Conservation (phyloP, 1,139 yeast species). For the Lodderomyces margitis region DNA sequence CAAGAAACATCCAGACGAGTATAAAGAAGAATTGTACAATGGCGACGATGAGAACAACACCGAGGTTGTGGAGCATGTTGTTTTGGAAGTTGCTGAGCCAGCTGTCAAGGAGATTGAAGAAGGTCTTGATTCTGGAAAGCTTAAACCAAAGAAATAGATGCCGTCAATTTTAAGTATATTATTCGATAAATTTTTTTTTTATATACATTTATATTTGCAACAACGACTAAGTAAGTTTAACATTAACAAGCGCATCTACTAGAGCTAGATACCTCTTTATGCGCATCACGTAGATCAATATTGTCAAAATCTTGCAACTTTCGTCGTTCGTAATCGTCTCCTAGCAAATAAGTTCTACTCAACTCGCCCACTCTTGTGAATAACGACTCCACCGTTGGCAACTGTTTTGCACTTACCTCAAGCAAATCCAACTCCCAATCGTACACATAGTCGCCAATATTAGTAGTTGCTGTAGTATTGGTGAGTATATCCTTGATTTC, state of each 20-base stretch:
- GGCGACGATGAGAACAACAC: slow-evolving; percentile 50
- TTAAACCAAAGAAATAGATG: slow-evolving; percentile 7
- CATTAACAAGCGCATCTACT: neutral
- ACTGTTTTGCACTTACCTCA: slow-evolving; percentile 45
- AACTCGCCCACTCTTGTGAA: slow-evolving; percentile 46
- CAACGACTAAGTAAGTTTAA: neutral
- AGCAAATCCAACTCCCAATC: slow-evolving; percentile 44
- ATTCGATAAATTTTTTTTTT: neutral
- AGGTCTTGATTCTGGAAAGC: slow-evolving; percentile 9
- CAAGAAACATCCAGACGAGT: slow-evolving; percentile 89
- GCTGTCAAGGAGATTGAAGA: slow-evolving; percentile 14
- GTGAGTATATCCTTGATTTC: slow-evolving; percentile 41
- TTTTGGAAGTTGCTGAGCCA: slow-evolving; percentile 14
- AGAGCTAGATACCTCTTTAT: slow-evolving; percentile 16
- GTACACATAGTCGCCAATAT: slow-evolving; percentile 32
- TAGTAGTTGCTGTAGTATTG: slow-evolving; percentile 20
- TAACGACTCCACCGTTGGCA: slow-evolving; percentile 35
- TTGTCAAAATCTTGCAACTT: slow-evolving; percentile 38
- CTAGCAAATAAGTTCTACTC: slow-evolving; percentile 27
- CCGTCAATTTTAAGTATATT: too few relatives aligned
- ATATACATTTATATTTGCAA: too few relatives aligned
- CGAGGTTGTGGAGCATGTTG: slow-evolving; percentile 15
- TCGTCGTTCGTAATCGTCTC: slow-evolving; percentile 13
- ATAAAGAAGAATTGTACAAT: slow-evolving; percentile 85
- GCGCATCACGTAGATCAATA: slow-evolving; percentile 34